A percentile compares a stretch with the other conserved stretches of the same genome.
These are phyloP conservation scores for Geosmithia putterillii DNA, from an alignment of 2,329 filamentous ascomycete genomes.

Conservation along the genomic window DNA sequence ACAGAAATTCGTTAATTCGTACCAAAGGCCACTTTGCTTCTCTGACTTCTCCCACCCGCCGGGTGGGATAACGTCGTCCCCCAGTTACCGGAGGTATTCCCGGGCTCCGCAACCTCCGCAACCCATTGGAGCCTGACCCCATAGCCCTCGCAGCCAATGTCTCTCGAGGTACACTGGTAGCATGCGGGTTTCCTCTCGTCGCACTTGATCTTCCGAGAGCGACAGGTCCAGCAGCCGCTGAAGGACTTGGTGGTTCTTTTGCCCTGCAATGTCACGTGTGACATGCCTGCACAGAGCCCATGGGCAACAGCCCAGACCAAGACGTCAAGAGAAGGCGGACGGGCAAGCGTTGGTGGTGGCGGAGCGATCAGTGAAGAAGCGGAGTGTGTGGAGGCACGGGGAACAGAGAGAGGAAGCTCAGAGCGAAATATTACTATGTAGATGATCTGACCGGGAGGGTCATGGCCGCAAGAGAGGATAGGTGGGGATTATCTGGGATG, in stretches of 20 bases:
- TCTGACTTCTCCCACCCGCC: not conserved
- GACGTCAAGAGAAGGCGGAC: too few species aligned
- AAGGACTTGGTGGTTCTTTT: constrained; percentile 13
- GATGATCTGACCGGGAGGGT: too few species aligned
- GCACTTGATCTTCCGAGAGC: constrained; percentile 22
- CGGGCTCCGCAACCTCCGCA: constrained; percentile 2
- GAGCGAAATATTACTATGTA: too few species aligned
- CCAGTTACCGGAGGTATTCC: not conserved
- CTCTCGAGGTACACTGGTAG: constrained; percentile 16
- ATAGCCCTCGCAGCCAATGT: constrained; percentile 17
- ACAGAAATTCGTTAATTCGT: not conserved
- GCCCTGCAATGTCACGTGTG: not conserved
- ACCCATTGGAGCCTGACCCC: constrained; percentile 16
- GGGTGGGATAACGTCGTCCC: too few species aligned
- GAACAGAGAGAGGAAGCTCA: too few species aligned
- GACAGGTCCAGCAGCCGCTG: constrained; percentile 23
- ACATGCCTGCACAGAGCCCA: too few species aligned
- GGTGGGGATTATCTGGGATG: too few species aligned
- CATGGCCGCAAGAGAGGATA: too few species aligned
- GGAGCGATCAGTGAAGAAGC: too few species aligned
- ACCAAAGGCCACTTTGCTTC: not conserved
- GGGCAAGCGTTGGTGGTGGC: too few species aligned
- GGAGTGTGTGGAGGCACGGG: too few species aligned
- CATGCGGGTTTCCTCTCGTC: constrained; percentile 21
- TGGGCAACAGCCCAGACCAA: too few species aligned